Evolutionary conservation across 176 grass and related monocot species (phyloP).

Genomic region (Poa pratensis): DNA sequence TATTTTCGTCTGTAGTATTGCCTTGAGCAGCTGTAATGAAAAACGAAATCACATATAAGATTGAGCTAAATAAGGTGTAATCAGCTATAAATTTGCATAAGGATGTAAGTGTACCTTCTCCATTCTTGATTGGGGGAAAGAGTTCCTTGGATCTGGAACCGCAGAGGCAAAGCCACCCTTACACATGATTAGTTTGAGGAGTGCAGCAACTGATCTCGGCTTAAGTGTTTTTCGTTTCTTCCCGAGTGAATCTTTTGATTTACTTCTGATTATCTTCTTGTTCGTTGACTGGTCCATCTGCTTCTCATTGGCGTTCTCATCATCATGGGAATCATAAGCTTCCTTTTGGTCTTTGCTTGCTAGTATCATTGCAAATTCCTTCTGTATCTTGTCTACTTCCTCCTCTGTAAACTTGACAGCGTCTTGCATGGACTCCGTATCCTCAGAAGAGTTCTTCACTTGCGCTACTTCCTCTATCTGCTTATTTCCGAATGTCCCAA

Average conservation of each 20-base stretch:
- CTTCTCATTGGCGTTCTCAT: constrained; percentile 41
- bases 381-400: constrained; percentile 66
- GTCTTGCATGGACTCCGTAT: constrained; percentile 38
- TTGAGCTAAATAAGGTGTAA: not conserved
- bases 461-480: constrained; percentile 47
- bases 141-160: constrained; percentile 57
- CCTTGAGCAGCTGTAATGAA: constrained; percentile 60
- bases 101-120: constrained; percentile 61
- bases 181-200: constrained; percentile 62
- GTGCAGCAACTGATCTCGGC: constrained; percentile 60
- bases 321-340: constrained; percentile 25
- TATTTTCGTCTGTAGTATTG: constrained; percentile 85
- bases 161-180: constrained; percentile 58
- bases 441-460: constrained; percentile 38
- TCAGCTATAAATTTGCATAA: not conserved
- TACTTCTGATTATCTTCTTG: constrained; percentile 55
- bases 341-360: constrained; percentile 40
- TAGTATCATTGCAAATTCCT: constrained; percentile 56
- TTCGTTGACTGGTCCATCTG: constrained; percentile 29
- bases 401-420: constrained; percentile 51
- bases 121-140: constrained; percentile 78
- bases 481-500: constrained; percentile 78
- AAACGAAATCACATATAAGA: constrained; percentile 31
- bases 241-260: constrained; percentile 48
- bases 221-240: constrained; percentile 53